Evolutionary conservation across 768 basidiomycete species (phyloP).

Genomic region (Erythrobasidium yunnanense): DNA sequence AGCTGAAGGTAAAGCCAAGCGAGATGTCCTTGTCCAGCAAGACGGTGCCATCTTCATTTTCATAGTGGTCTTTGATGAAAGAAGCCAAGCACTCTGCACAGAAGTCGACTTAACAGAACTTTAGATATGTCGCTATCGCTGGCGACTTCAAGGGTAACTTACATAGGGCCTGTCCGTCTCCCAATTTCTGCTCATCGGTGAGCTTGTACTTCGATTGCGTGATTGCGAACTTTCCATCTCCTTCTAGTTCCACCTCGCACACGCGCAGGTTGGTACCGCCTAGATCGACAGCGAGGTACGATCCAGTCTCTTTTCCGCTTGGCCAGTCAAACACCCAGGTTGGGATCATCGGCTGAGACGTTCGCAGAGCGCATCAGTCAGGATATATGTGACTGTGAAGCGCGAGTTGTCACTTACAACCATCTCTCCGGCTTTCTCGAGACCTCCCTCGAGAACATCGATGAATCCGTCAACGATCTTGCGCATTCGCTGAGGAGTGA

Average conservation of each 20-base stretch:
- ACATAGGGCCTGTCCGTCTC: constrained; percentile 79
- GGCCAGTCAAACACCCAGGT: constrained; percentile 96
- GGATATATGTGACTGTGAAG: too few species aligned
- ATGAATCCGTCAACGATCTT: constrained; percentile 68
- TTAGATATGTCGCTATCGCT: too few species aligned
- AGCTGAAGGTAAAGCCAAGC: constrained; percentile 96
- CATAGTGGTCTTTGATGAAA: constrained; percentile 65
- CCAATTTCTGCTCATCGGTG: constrained; percentile 94
- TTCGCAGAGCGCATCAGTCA: neutral
- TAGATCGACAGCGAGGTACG: constrained; percentile 66
- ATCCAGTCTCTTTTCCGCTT: constrained; percentile 72
- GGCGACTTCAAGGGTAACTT: constrained; percentile 25
- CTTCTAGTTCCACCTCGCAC: constrained; percentile 83
- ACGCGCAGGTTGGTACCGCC: constrained; percentile 70
- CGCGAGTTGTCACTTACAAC: constrained; percentile 55
- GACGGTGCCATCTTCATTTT: constrained; percentile 47
- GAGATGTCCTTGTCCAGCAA: constrained; percentile 49
- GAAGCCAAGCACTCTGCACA: constrained; percentile 85
- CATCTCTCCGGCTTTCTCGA: constrained; percentile 67
- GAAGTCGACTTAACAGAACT: constrained; percentile 88
- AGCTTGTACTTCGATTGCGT: constrained; percentile 95
- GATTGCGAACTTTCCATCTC: constrained; percentile 91
- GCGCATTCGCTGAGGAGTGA: constrained; percentile 82
- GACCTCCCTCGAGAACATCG: constrained; percentile 75
- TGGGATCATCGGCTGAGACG: constrained; percentile 79